Base-by-base conservation (phyloP, 441 rosid species). In the Omphalea diandra region DNA sequence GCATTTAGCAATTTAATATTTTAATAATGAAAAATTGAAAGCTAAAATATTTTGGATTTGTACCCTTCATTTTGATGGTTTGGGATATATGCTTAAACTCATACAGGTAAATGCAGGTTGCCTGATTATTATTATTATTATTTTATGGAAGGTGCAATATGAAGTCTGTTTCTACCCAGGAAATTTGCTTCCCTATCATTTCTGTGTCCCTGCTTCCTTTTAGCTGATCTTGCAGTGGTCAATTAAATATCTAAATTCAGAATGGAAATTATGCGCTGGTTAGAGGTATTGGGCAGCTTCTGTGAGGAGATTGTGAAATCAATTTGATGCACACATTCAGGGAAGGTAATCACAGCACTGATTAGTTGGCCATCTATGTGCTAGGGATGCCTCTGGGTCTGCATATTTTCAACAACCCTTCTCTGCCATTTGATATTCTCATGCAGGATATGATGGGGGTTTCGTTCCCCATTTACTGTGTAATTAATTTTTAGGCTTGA, bases 21-120 rank as follows among this genome's bases (percentile, higher is more conserved):
- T n/a, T 11, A 47, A 49, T 65, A 5, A 49, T 65, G 41, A 44
- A 32, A 65, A 32, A n/a, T n/a, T n/a, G n/a, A n/a, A n/a, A n/a
- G n/a, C 27, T 44, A 3, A 22, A 20, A 22, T 18, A n/a, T n/a
- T n/a, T 58, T 35, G 11, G 14, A 15, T 44, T 10, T 63, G 12
- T 27, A 17, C 22, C 17, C 36, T 38, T 67, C 7, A 8, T 4
- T 53, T 27, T 53, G 15, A 26, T 17, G 7, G 36, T 5, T 36
- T 31, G 68, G 32, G 14, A 53, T 54, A 36, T 18, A n/a, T n/a
- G 54, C 46, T 27, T 7, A 49, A 49, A 5, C 43, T 47, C 10
- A 22, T n/a, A n/a, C n/a, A n/a, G n/a, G n/a, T n/a, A 38, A 36
- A 17, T 33, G 22, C 60, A 2, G 14, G 14, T 50, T 15, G 22